A percentile compares a stretch with the other conserved stretches of the same genome.
These are phyloP conservation scores for Malassezia obtusa DNA, from an alignment of 1,284 basidiomycete species.

Conservation along the genomic window DNA sequence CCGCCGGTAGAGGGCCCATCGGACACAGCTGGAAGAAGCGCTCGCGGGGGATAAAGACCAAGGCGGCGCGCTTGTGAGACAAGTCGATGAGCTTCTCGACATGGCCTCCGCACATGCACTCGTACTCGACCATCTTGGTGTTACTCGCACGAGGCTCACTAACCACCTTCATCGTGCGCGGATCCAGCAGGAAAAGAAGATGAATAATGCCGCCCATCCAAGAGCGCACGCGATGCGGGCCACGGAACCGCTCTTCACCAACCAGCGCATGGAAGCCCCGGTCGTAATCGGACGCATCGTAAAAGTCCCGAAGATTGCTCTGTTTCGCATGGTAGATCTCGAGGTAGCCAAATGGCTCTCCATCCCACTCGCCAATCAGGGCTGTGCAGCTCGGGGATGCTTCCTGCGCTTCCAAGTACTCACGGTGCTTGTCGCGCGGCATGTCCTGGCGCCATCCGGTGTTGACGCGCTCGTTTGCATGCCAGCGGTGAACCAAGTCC, in stretches of 20 bases:
- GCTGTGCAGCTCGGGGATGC: slow-evolving; percentile 20
- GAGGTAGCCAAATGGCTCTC: slow-evolving; percentile 42
- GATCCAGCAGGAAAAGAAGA: slow-evolving; percentile 37
- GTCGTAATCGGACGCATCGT: slow-evolving; percentile 25
- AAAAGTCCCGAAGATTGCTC: slow-evolving; percentile 25
- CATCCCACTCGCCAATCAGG: slow-evolving; percentile 41
- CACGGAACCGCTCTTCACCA: slow-evolving; percentile 37
- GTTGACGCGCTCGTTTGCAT: slow-evolving; percentile 37
- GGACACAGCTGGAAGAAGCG: slow-evolving; percentile 43
- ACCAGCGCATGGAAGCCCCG: slow-evolving; percentile 43
- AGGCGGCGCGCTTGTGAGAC: slow-evolving; percentile 40
- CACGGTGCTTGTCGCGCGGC: slow-evolving; percentile 25
- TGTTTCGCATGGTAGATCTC: slow-evolving; percentile 38
- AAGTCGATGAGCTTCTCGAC: slow-evolving; percentile 41
- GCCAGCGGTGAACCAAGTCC: slow-evolving; percentile 34
- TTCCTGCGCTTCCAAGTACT: slow-evolving; percentile 25
- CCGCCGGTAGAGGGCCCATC: slow-evolving; percentile 16
- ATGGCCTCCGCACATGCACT: slow-evolving; percentile 38
- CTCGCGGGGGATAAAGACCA: slow-evolving; percentile 33
- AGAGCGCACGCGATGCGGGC: slow-evolving; percentile 34
- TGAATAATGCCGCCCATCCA: slow-evolving; percentile 46
- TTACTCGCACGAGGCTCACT: slow-evolving; percentile 39
- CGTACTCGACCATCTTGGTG: slow-evolving; percentile 42
- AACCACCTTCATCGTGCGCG: slow-evolving; percentile 27
- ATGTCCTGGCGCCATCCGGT: slow-evolving; percentile 38